Percentiles rank a stretch among this genome's conserved stretches.
These are phyloP conservation scores for Quercus cerris DNA, from an alignment of 306 rosid species.

Conservation along the genomic window DNA sequence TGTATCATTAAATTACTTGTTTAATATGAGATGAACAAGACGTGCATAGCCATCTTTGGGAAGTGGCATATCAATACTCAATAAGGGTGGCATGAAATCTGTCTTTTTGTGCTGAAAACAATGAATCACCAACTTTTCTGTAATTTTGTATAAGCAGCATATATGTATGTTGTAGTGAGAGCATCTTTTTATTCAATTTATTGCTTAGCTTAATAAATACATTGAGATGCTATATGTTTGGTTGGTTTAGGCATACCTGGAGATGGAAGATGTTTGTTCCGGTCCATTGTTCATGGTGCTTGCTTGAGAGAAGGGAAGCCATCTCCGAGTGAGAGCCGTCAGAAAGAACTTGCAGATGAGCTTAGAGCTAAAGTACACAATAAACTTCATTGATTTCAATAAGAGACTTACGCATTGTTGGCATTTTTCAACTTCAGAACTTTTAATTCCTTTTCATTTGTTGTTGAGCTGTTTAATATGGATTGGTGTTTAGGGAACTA, in stretches of 20 bases:
- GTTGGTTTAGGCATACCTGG: slow-evolving; percentile 59
- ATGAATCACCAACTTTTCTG: no score
- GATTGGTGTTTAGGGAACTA: background rate
- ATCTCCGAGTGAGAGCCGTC: slow-evolving; percentile 50
- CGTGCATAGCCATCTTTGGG: no score
- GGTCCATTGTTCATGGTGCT: slow-evolving; percentile 75
- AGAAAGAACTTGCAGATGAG: slow-evolving; percentile 85
- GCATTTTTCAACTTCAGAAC: background rate
- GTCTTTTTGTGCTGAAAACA: background rate
- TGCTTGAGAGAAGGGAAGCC: slow-evolving; percentile 58
- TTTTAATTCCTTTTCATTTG: background rate
- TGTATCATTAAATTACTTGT: background rate
- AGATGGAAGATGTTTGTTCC: slow-evolving; percentile 90
- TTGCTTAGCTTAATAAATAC: background rate
- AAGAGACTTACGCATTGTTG: background rate
- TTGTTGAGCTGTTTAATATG: background rate
- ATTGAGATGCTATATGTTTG: slow-evolving; percentile 2
- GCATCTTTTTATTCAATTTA: background rate
- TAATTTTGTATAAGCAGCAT: background rate
- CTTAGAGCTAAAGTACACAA: slow-evolving; percentile 60
- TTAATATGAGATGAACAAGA: no score
- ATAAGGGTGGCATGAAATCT: background rate
- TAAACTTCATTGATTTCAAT: background rate
- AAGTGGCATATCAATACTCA: background rate
- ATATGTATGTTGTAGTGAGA: background rate